Percentiles rank a stretch among this genome's conserved stretches.
Evolutionary conservation across 2,329 filamentous ascomycete species (phyloP).

Genomic region (Chalaropsis thielavioides): DNA sequence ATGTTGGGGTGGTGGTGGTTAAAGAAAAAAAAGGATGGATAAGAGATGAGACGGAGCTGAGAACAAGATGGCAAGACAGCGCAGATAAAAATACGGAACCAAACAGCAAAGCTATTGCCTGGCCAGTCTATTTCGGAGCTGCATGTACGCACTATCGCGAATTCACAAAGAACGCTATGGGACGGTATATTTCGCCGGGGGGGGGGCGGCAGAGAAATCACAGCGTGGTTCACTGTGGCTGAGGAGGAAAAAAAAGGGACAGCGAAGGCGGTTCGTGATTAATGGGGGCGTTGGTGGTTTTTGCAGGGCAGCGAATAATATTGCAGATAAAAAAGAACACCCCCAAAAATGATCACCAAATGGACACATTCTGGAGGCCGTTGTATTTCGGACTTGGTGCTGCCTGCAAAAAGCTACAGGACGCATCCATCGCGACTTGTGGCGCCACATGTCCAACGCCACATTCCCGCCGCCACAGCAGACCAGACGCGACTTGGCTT

Average conservation of each 20-base stretch:
- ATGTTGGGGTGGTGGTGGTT: background rate
- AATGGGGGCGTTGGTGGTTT: too few relatives aligned
- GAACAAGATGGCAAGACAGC: background rate
- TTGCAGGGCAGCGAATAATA: too few relatives aligned
- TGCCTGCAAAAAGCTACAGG: background rate
- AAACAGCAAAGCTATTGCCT: background rate
- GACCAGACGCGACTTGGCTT: background rate
- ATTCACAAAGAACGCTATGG: background rate
- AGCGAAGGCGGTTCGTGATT: background rate
- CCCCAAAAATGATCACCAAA: constrained; percentile 3
- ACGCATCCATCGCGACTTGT: constrained; percentile 7
- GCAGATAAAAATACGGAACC: background rate
- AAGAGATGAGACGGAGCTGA: background rate
- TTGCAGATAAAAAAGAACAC: too few relatives aligned
- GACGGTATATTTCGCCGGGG: too few relatives aligned
- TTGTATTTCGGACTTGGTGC: background rate
- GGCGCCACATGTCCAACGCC: background rate
- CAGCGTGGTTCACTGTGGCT: background rate
- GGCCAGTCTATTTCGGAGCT: background rate
- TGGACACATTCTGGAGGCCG: background rate
- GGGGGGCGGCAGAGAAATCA: background rate
- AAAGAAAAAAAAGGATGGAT: background rate
- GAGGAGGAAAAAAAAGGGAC: background rate
- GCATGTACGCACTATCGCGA: background rate
- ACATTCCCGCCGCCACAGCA: background rate